Conservation (phyloP, 2,329 filamentous ascomycete genomes). For the Pyrenophora seminiperda region DNA sequence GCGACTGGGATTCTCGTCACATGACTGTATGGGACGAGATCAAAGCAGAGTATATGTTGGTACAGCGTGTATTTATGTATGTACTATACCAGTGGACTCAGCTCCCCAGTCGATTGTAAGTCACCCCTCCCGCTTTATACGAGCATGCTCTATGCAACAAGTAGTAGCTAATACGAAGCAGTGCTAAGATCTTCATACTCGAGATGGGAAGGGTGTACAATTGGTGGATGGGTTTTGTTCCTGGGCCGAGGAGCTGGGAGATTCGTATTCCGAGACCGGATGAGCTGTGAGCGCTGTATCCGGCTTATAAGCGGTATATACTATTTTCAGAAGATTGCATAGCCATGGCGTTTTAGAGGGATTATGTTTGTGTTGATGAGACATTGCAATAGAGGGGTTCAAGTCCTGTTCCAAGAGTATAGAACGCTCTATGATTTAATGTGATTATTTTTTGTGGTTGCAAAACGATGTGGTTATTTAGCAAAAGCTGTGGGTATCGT, state of each 20-base stretch:
- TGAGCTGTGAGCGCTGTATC: slow-evolving; percentile 30
- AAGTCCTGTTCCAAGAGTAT: not conserved
- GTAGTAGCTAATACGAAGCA: slow-evolving; percentile 32
- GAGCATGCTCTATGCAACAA: not conserved
- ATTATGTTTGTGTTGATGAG: not conserved
- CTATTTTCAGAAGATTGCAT: slow-evolving; percentile 14
- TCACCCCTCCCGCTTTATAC: not conserved
- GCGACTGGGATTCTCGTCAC: slow-evolving; percentile 47
- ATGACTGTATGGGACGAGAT: slow-evolving; percentile 63
- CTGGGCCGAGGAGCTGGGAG: slow-evolving; percentile 62
- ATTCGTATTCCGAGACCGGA: slow-evolving; percentile 45
- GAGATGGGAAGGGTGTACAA: slow-evolving; percentile 63
- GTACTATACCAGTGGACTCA: slow-evolving; percentile 73
- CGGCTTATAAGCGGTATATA: not conserved
- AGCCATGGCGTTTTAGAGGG: slow-evolving; percentile 14
- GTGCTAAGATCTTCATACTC: slow-evolving; percentile 58
- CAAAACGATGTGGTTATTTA: not conserved
- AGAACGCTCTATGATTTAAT: not conserved
- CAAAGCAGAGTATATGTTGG: slow-evolving; percentile 65
- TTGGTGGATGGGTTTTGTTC: slow-evolving; percentile 67
- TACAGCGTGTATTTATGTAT: slow-evolving; percentile 67
- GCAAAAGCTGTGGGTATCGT: not conserved
- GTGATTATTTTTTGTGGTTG: no score
- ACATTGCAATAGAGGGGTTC: not conserved
- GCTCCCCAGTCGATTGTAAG: slow-evolving; percentile 73